Conservation (phyloP, 495 filamentous ascomycete species). For the Neurospora pannonica region DNA sequence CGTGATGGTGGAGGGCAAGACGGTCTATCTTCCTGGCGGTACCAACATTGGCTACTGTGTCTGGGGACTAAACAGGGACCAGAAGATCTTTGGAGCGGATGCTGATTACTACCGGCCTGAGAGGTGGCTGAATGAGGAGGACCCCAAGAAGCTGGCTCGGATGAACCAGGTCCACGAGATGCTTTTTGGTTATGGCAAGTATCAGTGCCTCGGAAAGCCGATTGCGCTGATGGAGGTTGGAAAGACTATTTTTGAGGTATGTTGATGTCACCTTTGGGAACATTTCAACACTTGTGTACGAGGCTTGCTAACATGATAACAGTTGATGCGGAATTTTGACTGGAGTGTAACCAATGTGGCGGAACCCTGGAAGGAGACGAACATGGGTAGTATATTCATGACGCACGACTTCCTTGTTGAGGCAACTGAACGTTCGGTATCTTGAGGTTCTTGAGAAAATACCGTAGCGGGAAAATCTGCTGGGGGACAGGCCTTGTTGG, state of each 20-base stretch:
- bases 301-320: neutral
- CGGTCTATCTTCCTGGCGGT: constrained; percentile 40
- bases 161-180: constrained; percentile 17
- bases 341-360: constrained; percentile 34
- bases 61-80: constrained; percentile 18
- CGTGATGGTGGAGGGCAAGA: constrained; percentile 32
- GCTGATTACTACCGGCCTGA: constrained; percentile 40
- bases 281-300: neutral
- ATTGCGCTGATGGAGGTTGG: constrained; percentile 34
- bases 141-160: constrained; percentile 6
- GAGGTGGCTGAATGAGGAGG: constrained; percentile 39
- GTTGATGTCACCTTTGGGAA: neutral
- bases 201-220: constrained; percentile 27
- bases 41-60: constrained; percentile 34
- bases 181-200: constrained; percentile 28
- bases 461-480: no score
- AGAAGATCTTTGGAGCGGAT: constrained; percentile 37
- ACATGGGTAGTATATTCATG: constrained; percentile 5
- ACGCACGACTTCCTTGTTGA: constrained; percentile 12
- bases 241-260: constrained; percentile 45
- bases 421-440: constrained; percentile 3
- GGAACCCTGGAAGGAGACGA: constrained; percentile 24
- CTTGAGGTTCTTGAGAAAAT: neutral
- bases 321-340: constrained; percentile 44
- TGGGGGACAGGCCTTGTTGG: no score